Conservation (phyloP, 2,329 filamentous ascomycete species). For the Aurifilum marmelostoma region DNA sequence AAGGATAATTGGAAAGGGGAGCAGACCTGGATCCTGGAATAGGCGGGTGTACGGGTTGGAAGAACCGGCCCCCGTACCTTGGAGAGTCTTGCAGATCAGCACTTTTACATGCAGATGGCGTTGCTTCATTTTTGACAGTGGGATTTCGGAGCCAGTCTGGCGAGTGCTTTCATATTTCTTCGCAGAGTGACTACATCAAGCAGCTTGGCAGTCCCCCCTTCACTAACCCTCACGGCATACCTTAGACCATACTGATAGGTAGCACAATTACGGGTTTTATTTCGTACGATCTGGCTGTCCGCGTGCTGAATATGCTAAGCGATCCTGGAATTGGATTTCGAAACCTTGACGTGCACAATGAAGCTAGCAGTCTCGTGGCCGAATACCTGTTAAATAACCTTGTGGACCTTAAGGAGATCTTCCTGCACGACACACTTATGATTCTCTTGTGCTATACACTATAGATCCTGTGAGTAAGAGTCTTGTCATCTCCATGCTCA, state of each 20-base stretch:
- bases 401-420: background rate
- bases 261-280: conserved; percentile 18
- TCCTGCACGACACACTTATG: background rate
- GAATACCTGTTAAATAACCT: background rate
- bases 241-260: conserved; percentile 5
- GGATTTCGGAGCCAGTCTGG: background rate
- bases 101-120: background rate
- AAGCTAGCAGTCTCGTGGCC: background rate
- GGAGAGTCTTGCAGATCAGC: background rate
- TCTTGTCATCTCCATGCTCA: background rate
- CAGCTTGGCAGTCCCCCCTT: background rate
- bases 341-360: background rate
- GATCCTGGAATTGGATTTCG: background rate
- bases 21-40: background rate
- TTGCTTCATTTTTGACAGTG: background rate
- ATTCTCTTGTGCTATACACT: background rate
- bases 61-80: background rate
- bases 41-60: background rate
- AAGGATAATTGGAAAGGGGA: background rate
- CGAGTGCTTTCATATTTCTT: background rate
- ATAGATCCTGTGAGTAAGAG: background rate
- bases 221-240: background rate
- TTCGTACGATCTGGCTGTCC: background rate
- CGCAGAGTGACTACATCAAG: background rate
- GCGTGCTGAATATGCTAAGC: background rate